A percentile compares a stretch with the other conserved stretches of the same genome.
Evolutionary conservation across 2,329 filamentous ascomycete species (phyloP).

Genomic region (Fusarium brachygibbosum): DNA sequence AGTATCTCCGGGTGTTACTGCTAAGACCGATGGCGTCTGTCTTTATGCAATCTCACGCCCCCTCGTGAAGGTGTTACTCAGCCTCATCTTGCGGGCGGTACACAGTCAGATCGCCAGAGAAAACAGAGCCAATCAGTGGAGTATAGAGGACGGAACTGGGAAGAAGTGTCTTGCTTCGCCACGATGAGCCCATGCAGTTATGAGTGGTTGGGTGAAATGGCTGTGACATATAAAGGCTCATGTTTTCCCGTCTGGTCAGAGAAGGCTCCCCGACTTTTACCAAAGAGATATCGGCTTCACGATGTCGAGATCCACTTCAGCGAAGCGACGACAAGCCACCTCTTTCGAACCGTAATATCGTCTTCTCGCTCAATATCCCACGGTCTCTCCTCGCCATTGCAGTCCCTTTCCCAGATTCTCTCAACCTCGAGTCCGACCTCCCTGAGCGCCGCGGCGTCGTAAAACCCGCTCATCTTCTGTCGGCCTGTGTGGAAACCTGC

Average conservation of each 20-base stretch:
- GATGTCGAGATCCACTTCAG: slow-evolving; percentile 56
- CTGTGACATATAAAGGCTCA: slow-evolving; percentile 23
- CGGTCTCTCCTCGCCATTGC: slow-evolving; percentile 70
- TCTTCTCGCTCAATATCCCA: slow-evolving; percentile 76
- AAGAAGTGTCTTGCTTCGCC: slow-evolving; percentile 27
- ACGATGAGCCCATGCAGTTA: slow-evolving; percentile 10
- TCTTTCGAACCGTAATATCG: slow-evolving; percentile 73
- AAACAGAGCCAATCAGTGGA: slow-evolving; percentile 31
- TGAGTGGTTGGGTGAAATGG: neutral
- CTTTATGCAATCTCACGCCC: slow-evolving; percentile 16
- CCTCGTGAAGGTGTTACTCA: slow-evolving; percentile 18
- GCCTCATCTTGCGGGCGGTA: slow-evolving; percentile 31
- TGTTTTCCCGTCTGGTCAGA: neutral
- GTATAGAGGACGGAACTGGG: neutral
- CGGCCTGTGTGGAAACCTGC: slow-evolving; percentile 81
- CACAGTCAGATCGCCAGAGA: slow-evolving; percentile 1
- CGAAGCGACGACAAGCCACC: slow-evolving; percentile 75
- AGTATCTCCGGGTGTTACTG: neutral
- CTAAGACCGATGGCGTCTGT: neutral
- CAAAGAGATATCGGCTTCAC: slow-evolving; percentile 20
- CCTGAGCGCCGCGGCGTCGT: slow-evolving; percentile 61
- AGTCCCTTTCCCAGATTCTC: slow-evolving; percentile 77
- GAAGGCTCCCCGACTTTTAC: neutral
- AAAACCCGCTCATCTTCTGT: slow-evolving; percentile 75
- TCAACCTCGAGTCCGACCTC: slow-evolving; percentile 71